Conservation (phyloP, 768 basidiomycete genomes). For the Podaxis sp. region DNA sequence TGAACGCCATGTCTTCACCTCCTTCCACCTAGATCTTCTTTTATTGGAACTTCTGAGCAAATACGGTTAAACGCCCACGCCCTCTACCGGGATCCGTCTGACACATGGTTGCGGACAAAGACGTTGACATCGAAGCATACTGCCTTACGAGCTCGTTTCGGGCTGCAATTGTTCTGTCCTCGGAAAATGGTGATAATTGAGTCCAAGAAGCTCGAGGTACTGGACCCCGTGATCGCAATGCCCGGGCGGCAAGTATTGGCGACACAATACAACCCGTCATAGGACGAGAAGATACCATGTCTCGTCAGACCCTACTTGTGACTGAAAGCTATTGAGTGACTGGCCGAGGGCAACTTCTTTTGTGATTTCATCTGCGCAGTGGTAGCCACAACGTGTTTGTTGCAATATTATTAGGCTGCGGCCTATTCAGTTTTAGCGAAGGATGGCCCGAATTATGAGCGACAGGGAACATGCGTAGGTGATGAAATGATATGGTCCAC, state of each 20-base stretch:
- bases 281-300: not conserved
- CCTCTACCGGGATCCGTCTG: constrained; percentile 3
- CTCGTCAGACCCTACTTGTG: not conserved
- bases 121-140: not conserved
- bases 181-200: not conserved
- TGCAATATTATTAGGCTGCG: not conserved
- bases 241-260: not conserved
- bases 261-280: no score
- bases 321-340: not conserved
- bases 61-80: not conserved
- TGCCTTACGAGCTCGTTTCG: not conserved
- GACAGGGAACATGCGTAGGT: not conserved
- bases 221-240: not conserved
- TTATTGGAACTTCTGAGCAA: not conserved
- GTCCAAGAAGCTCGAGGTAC: not conserved
- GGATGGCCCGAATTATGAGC: not conserved
- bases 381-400: not conserved
- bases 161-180: not conserved
- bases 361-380: not conserved
- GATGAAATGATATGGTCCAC: not conserved
- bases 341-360: not conserved
- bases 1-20: not conserved
- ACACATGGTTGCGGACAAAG: not conserved
- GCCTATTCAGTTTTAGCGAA: not conserved
- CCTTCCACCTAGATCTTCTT: constrained; percentile 5